A percentile compares a stretch with the other conserved stretches of the same genome.
These are phyloP conservation scores for Tetragonia tetragonoides DNA, from an alignment of 148 eudicot genomes.

Conservation along the genomic window DNA sequence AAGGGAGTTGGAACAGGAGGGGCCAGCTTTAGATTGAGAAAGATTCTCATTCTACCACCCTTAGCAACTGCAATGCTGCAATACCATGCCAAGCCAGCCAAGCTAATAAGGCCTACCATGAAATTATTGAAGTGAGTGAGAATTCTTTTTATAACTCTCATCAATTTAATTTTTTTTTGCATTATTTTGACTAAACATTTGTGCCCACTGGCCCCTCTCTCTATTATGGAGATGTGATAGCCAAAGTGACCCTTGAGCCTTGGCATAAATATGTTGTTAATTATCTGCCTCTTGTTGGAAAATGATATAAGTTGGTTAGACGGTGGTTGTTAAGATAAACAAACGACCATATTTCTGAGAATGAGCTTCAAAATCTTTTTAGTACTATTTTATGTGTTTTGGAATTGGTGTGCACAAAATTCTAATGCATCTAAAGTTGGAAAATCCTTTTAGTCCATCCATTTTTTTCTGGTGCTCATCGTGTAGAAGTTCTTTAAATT, in stretches of 20 bases:
- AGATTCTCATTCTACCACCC: conserved; percentile 7
- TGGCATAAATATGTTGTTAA: not conserved
- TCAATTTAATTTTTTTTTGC: no score
- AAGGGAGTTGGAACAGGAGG: not conserved
- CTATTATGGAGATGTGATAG: conserved; percentile 10
- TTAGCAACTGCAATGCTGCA: conserved; percentile 4
- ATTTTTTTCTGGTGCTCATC: not conserved
- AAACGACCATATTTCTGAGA: no score
- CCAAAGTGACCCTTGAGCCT: not conserved
- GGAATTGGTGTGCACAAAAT: conserved; percentile 15
- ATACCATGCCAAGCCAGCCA: conserved; percentile 10
- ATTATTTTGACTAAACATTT: no score
- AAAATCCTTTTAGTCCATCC: not conserved
- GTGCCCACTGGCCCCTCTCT: conserved; percentile 14
- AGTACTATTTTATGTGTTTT: not conserved
- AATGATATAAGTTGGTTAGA: conserved; percentile 8
- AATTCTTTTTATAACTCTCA: no score
- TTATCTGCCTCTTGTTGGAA: conserved; percentile 4
- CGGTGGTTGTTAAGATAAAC: no score
- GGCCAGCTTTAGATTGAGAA: conserved; percentile 10
- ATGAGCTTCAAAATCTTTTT: no score
- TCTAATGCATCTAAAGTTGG: conserved; percentile 12
- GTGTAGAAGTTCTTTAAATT: not conserved
- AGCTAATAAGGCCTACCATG: not conserved
- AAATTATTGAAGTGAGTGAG: conserved; percentile 4